Conservation (phyloP, 2,329 filamentous ascomycete species). For the Alternaria ventricosa region DNA sequence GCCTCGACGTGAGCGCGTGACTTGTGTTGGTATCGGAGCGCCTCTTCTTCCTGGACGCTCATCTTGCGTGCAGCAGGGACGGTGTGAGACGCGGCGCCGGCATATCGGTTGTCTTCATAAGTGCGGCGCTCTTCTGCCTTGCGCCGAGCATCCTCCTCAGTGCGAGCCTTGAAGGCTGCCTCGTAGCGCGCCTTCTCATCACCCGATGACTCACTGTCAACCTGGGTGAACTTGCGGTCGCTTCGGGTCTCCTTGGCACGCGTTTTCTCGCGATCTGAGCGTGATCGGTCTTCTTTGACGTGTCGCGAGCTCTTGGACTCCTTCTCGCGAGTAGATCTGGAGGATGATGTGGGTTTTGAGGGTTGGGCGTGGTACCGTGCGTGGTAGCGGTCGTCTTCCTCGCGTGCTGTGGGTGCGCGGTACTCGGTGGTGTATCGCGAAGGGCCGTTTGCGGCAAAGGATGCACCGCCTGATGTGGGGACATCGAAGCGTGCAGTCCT, state of each 20-base stretch:
- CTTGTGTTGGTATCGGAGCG: conserved; percentile 38
- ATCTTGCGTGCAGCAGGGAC: conserved; percentile 31
- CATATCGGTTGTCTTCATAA: conserved; percentile 34
- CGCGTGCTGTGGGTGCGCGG: conserved; percentile 32
- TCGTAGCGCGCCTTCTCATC: conserved; percentile 44
- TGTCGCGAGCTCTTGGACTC: conserved; percentile 31
- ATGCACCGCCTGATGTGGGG: conserved; percentile 37
- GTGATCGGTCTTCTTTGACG: conserved; percentile 46
- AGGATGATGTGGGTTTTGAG: conserved; percentile 34
- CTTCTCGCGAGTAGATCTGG: conserved; percentile 40
- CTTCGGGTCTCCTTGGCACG: conserved; percentile 50
- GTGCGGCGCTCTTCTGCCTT: conserved; percentile 39
- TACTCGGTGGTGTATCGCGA: conserved; percentile 43
- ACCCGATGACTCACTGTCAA: conserved; percentile 43
- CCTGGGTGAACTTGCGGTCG: conserved; percentile 47
- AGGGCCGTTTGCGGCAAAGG: conserved; percentile 23
- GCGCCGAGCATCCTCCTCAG: conserved; percentile 32
- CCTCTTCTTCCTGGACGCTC: conserved; percentile 34
- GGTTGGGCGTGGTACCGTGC: conserved; percentile 46
- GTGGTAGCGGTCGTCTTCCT: conserved; percentile 48
- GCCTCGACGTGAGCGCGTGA: conserved; percentile 33
- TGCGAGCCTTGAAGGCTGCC: conserved; percentile 38
- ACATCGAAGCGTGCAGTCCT: conserved; percentile 45
- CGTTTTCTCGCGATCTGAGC: conserved; percentile 49
- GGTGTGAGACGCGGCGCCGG: not conserved